phyloP scores from a whole-genome alignment of 1,139 yeast genomes.

The Pichia sp. region DNA sequence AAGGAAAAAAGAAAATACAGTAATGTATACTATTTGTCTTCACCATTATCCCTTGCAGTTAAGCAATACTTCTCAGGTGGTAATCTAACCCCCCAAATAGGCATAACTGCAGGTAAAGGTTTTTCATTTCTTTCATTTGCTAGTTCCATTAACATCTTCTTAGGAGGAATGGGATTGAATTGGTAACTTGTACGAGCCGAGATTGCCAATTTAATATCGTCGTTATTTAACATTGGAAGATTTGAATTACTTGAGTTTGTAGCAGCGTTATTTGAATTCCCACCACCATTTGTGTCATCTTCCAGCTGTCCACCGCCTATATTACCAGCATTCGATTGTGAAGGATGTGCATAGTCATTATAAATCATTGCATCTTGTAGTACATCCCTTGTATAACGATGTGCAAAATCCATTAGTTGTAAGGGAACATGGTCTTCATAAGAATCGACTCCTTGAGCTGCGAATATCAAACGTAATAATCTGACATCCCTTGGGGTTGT shows the following conservation, averaged over 20 bases:
- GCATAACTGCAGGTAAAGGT: constrained; percentile 86
- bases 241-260: neutral
- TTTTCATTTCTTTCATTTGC: constrained; percentile 89
- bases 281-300: neutral
- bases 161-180: constrained; percentile 89
- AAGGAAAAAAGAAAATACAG: neutral
- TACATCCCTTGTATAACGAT: constrained; percentile 78
- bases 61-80: constrained; percentile 98
- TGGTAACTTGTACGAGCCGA: constrained; percentile 92
- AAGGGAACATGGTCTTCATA: constrained; percentile 94
- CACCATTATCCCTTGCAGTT: constrained; percentile 56
- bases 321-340: constrained; percentile 32
- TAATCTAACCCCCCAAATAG: constrained; percentile 84
- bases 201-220: constrained; percentile 85
- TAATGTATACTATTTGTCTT: neutral
- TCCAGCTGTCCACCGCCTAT: constrained; percentile 17
- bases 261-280: neutral
- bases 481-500: constrained; percentile 54
- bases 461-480: constrained; percentile 79
- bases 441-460: constrained; percentile 86
- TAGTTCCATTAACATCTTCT: constrained; percentile 79
- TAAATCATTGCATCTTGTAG: constrained; percentile 84
- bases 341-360: constrained; percentile 66
- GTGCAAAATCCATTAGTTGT: constrained; percentile 94
- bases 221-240: constrained; percentile 50